Evolutionary conservation across 2,329 filamentous ascomycete species (phyloP).

Genomic region (Hymenotorrendiella dingleyae): DNA sequence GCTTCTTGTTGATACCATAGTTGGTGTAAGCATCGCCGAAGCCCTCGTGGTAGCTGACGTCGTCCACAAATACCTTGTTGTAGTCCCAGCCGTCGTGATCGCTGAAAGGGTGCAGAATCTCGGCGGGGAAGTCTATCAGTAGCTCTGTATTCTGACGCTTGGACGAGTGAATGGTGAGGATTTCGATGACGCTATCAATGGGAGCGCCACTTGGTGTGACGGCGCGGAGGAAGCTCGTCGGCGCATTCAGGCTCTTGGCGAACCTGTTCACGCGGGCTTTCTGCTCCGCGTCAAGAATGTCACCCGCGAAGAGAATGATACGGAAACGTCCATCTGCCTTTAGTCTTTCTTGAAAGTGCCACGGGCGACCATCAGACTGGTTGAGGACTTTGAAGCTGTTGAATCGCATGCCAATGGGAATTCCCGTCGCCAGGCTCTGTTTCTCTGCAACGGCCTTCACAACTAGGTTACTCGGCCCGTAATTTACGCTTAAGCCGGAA

Average conservation of each 20-base stretch:
- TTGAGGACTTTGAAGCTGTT: slow-evolving; percentile 52
- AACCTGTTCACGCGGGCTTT: slow-evolving; percentile 41
- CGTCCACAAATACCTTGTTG: slow-evolving; percentile 50
- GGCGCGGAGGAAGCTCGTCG: slow-evolving; percentile 37
- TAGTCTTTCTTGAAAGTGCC: slow-evolving; percentile 52
- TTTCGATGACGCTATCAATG: slow-evolving; percentile 46
- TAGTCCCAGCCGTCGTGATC: slow-evolving; percentile 48
- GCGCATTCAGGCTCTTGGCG: slow-evolving; percentile 37
- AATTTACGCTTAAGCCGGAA: slow-evolving; percentile 51
- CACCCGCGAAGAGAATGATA: slow-evolving; percentile 56
- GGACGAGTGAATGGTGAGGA: slow-evolving; percentile 54
- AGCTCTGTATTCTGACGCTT: slow-evolving; percentile 44
- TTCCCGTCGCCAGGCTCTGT: slow-evolving; percentile 17
- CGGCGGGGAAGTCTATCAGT: slow-evolving; percentile 46
- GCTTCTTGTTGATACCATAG: slow-evolving; percentile 55
- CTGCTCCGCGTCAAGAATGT: slow-evolving; percentile 41
- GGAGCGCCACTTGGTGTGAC: slow-evolving; percentile 38
- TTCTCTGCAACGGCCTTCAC: slow-evolving; percentile 44
- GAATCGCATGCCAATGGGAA: slow-evolving; percentile 49
- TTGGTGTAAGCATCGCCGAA: slow-evolving; percentile 46
- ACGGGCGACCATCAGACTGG: slow-evolving; percentile 50
- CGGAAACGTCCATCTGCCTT: slow-evolving; percentile 53
- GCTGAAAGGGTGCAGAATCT: slow-evolving; percentile 42
- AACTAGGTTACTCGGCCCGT: slow-evolving; percentile 48
- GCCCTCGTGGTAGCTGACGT: slow-evolving; percentile 46